A percentile compares a stretch with the other conserved stretches of the same genome.
phyloP scores from a whole-genome alignment of 108 stramenopile species.

The Parietichytrium sp. region DNA sequence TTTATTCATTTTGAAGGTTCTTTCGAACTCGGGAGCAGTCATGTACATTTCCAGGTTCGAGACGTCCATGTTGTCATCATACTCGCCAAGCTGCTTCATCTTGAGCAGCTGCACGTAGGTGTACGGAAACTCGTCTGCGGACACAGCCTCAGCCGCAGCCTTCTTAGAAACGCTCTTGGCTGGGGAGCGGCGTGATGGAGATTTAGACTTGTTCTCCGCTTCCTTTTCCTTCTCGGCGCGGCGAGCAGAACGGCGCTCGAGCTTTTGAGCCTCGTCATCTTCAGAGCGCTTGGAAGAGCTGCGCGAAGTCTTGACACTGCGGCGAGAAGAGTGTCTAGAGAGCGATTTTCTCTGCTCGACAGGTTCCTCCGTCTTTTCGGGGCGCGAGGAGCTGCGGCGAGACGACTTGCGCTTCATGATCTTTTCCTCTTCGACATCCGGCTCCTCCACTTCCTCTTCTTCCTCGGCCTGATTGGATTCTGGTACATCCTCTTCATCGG shows the following conservation, averaged over 20 bases:
- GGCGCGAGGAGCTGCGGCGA: neutral
- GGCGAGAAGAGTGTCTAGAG: too few species aligned
- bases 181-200: too few species aligned
- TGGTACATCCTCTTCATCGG: neutral
- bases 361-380: neutral
- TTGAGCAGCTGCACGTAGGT: neutral
- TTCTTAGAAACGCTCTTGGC: too few species aligned
- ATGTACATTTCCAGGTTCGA: neutral
- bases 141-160: neutral
- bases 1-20: neutral
- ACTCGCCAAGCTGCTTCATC: conserved; percentile 21
- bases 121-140: neutral
- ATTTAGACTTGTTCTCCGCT: neutral
- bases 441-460: neutral
- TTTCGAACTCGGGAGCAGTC: neutral
- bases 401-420: too few species aligned
- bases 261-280: too few species aligned
- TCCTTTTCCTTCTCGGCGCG: neutral
- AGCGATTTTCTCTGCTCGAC: too few species aligned
- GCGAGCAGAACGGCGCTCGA: too few species aligned
- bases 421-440: too few species aligned
- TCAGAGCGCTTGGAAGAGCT: too few species aligned
- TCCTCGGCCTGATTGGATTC: neutral
- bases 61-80: conserved; percentile 24
- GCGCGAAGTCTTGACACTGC: too few species aligned